A percentile compares a stretch with the other conserved stretches of the same genome.
Conservation (phyloP, 192 early-diverging fungal species). For the Pilaira anomala region DNA sequence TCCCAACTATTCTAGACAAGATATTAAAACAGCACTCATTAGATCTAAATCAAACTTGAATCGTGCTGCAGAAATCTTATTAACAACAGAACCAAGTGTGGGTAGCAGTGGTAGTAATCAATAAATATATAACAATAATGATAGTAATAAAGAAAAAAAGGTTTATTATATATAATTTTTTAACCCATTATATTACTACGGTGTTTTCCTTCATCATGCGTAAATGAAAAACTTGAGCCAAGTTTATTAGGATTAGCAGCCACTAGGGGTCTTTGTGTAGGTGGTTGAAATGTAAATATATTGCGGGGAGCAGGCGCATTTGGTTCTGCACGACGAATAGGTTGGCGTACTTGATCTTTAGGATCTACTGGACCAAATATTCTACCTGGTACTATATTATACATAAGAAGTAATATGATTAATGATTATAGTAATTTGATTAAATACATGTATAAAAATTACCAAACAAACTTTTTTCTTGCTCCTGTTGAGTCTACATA, state of each 20-base stretch:
- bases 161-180: neutral
- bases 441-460: no score
- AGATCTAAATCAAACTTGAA: slow-evolving; percentile 53
- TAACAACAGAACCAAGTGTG: slow-evolving; percentile 1
- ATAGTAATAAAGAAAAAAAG: neutral
- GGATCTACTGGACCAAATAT: slow-evolving; percentile 28
- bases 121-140: neutral
- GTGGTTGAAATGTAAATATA: slow-evolving; percentile 32
- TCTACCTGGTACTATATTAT: slow-evolving; percentile 16
- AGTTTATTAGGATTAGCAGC: slow-evolving; percentile 16
- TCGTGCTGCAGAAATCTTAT: slow-evolving; percentile 45
- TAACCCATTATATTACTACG: neutral
- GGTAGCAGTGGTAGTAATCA: neutral
- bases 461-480: neutral
- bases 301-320: slow-evolving; percentile 23
- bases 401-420: neutral
- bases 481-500: neutral
- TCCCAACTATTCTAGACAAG: slow-evolving; percentile 41
- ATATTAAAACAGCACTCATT: slow-evolving; percentile 43
- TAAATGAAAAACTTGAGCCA: slow-evolving; percentile 17
- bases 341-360: slow-evolving; percentile 19
- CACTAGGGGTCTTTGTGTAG: slow-evolving; percentile 18
- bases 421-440: neutral
- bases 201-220: slow-evolving; percentile 6
- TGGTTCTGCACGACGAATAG: neutral